These are phyloP conservation scores for Nevesoporus exiguus DNA, from an alignment of 768 basidiomycete species.

Conservation along the genomic window DNA sequence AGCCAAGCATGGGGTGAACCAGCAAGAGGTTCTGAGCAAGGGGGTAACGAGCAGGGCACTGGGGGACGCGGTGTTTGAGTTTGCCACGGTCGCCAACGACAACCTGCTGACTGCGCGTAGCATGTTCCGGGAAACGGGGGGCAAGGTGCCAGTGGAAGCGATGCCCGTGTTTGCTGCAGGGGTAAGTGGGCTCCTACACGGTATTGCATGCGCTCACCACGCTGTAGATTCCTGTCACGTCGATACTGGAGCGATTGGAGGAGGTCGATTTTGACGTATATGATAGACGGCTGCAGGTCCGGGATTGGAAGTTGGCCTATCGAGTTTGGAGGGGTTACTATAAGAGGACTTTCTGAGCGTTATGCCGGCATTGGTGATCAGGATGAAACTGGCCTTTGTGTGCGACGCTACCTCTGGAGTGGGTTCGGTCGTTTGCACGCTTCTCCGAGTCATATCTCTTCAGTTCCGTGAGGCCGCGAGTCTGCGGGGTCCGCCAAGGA, in stretches of 20 bases:
- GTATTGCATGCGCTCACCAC: neutral
- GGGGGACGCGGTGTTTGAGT: slow-evolving; percentile 77
- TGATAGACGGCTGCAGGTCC: slow-evolving; percentile 54
- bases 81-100: slow-evolving; percentile 79
- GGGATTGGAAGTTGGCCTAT: slow-evolving; percentile 80
- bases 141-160: slow-evolving; percentile 51
- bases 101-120: slow-evolving; percentile 71
- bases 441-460: neutral
- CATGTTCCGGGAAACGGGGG: slow-evolving; percentile 56
- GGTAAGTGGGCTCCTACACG: slow-evolving; percentile 42
- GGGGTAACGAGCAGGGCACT: slow-evolving; percentile 55
- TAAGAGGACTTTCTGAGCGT: slow-evolving; percentile 35
- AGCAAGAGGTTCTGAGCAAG: slow-evolving; percentile 72
- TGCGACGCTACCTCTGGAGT: neutral
- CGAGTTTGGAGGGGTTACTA: slow-evolving; percentile 58
- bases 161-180: slow-evolving; percentile 72
- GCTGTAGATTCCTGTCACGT: slow-evolving; percentile 60
- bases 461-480: slow-evolving; percentile 15
- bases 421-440: neutral
- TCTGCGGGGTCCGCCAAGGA: slow-evolving; percentile 30
- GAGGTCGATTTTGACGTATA: slow-evolving; percentile 70
- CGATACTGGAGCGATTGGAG: slow-evolving; percentile 65
- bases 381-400: slow-evolving; percentile 4
- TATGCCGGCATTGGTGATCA: slow-evolving; percentile 33
- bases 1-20: slow-evolving; percentile 69